Conservation (phyloP, 2,329 filamentous ascomycete genomes). For the Ophiocordyceps sinensis region DNA sequence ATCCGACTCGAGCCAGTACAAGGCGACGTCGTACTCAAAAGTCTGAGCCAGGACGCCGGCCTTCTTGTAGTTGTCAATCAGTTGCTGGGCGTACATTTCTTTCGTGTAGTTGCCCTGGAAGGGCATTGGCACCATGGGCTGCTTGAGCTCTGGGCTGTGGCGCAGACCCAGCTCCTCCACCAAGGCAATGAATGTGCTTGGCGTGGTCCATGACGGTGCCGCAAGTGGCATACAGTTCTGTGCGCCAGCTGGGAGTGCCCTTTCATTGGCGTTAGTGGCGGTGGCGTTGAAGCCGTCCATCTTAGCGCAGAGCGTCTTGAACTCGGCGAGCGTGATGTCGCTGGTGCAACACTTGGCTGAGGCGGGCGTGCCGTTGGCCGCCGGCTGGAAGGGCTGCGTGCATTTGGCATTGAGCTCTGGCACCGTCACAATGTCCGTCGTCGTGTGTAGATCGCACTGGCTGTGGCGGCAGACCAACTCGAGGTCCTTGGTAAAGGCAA, state of each 20-base stretch:
- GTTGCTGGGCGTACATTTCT: slow-evolving; percentile 46
- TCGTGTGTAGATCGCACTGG: slow-evolving; percentile 54
- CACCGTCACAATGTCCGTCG: slow-evolving; percentile 49
- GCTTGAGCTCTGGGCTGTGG: slow-evolving; percentile 56
- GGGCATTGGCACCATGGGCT: slow-evolving; percentile 55
- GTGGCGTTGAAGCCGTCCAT: slow-evolving; percentile 50
- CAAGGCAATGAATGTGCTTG: slow-evolving; percentile 48
- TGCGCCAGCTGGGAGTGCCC: slow-evolving; percentile 46
- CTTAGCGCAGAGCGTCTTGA: slow-evolving; percentile 53
- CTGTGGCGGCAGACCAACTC: slow-evolving; percentile 55
- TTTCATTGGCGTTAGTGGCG: slow-evolving; percentile 40
- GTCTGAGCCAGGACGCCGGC: slow-evolving; percentile 47
- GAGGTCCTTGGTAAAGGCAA: slow-evolving; percentile 49
- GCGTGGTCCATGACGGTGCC: slow-evolving; percentile 45
- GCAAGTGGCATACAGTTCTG: slow-evolving; percentile 51
- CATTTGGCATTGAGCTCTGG: slow-evolving; percentile 52
- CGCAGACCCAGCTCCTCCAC: slow-evolving; percentile 43
- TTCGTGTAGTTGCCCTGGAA: slow-evolving; percentile 51
- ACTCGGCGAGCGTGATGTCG: slow-evolving; percentile 55
- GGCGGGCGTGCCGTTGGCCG: slow-evolving; percentile 33
- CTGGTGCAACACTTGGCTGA: slow-evolving; percentile 55
- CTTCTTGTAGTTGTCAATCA: slow-evolving; percentile 44
- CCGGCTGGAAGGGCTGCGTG: slow-evolving; percentile 44
- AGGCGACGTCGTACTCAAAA: slow-evolving; percentile 48
- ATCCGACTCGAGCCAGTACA: slow-evolving; percentile 51